phyloP scores from a whole-genome alignment of 179 eudicot genomes.

The Spergularia azorica region DNA sequence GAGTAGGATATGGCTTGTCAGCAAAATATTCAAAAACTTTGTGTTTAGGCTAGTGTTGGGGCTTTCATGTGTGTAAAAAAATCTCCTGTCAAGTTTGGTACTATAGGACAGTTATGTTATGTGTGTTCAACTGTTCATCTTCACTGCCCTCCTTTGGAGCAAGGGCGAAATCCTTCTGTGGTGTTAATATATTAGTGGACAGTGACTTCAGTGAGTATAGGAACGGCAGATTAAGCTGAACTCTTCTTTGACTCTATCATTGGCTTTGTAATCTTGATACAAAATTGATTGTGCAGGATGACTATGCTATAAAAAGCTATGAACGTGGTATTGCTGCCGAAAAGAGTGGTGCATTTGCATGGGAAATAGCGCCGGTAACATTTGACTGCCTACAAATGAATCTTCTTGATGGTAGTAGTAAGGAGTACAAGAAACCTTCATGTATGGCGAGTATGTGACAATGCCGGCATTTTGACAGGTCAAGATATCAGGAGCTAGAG shows the following conservation, averaged over 20 bases:
- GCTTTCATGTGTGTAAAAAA: too few relatives aligned
- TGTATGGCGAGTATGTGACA: background rate
- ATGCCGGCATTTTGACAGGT: slow-evolving; percentile 49
- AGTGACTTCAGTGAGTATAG: background rate
- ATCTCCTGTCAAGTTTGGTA: too few relatives aligned
- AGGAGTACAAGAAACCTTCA: background rate
- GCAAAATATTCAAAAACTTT: too few relatives aligned
- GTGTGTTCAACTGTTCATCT: too few relatives aligned
- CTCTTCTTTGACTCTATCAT: background rate
- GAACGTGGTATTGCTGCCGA: slow-evolving; percentile 89
- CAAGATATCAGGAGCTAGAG: slow-evolving; percentile 74
- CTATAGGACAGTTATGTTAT: too few relatives aligned
- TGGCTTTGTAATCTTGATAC: slow-evolving; percentile 21
- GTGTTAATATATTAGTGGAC: background rate
- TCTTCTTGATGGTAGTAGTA: background rate
- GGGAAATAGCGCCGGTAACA: slow-evolving; percentile 95
- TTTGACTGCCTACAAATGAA: slow-evolving; percentile 3
- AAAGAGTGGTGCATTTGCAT: slow-evolving; percentile 70
- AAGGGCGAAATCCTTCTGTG: too few relatives aligned
- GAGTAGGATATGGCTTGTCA: too few relatives aligned
- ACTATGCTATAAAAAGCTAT: slow-evolving; percentile 87
- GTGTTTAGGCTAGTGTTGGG: too few relatives aligned
- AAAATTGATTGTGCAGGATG: slow-evolving; percentile 49
- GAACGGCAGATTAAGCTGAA: background rate
- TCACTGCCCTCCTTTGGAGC: too few relatives aligned